phyloP scores from a whole-genome alignment of 2,329 filamentous ascomycete genomes.

The Mariannaea elegans region DNA sequence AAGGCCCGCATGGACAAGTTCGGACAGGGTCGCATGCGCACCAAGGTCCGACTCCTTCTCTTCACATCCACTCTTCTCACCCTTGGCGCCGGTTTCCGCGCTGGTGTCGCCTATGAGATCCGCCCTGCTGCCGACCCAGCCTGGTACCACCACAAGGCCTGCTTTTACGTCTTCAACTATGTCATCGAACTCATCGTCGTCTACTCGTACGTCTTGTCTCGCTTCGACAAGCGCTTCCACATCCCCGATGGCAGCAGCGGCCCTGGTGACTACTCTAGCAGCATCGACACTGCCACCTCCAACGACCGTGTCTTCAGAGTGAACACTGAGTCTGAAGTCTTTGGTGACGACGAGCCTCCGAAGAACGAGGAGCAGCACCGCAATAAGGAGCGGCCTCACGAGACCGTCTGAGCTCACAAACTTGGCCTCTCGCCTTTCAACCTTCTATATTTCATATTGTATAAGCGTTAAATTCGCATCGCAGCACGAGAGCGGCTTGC shows the following conservation, averaged over 20 bases:
- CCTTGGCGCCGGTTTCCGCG: conserved; percentile 75
- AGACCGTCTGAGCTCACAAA: conserved; percentile 25
- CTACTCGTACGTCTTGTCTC: conserved; percentile 69
- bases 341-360: conserved; percentile 39
- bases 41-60: conserved; percentile 73
- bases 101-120: conserved; percentile 64
- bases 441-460: background rate
- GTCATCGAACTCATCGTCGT: conserved; percentile 76
- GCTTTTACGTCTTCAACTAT: conserved; percentile 85
- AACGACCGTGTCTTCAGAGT: conserved; percentile 28
- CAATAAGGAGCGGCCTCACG: conserved; percentile 32
- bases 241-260: conserved; percentile 74
- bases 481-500: background rate
- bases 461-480: background rate
- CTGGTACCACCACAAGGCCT: conserved; percentile 75
- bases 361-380: conserved; percentile 25
- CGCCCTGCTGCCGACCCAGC: conserved; percentile 64
- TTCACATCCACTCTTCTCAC: conserved; percentile 67
- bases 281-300: conserved; percentile 7
- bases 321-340: conserved; percentile 35
- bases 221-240: conserved; percentile 80
- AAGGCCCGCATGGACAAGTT: conserved; percentile 56
- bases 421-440: background rate
- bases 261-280: conserved; percentile 59
- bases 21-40: conserved; percentile 71